Conservation (phyloP, 2,329 filamentous ascomycete species). For the Metarhizium album region DNA sequence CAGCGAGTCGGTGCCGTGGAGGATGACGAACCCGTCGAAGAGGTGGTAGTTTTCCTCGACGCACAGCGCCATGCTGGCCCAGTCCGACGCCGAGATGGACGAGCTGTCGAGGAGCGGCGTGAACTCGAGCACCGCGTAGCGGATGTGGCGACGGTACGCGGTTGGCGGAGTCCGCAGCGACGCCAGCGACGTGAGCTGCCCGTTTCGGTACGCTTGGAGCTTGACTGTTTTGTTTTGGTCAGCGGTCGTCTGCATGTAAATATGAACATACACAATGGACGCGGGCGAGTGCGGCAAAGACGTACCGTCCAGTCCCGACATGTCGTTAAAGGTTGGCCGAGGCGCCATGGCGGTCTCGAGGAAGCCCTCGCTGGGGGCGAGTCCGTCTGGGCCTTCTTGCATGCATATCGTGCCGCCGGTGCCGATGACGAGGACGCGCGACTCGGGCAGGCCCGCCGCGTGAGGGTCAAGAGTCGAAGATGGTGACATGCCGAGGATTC, state of each 20-base stretch:
- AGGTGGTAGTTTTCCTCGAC: constrained; percentile 76
- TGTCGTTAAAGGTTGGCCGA: constrained; percentile 76
- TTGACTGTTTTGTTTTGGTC: constrained; percentile 25
- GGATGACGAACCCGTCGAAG: constrained; percentile 83
- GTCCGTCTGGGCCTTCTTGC: constrained; percentile 68
- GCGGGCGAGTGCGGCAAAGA: too few relatives aligned
- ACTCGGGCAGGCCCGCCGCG: constrained; percentile 47
- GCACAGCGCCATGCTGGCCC: constrained; percentile 73
- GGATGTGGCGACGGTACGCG: constrained; percentile 68
- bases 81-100: constrained; percentile 77
- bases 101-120: constrained; percentile 77
- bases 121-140: constrained; percentile 80
- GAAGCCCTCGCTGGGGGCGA: constrained; percentile 72
- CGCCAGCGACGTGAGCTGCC: constrained; percentile 41
- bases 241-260: neutral
- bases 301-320: constrained; percentile 13
- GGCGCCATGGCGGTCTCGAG: constrained; percentile 73
- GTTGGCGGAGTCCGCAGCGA: constrained; percentile 72
- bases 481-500: constrained; percentile 10
- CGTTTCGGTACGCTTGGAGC: constrained; percentile 40
- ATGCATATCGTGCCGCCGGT: constrained; percentile 89
- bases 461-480: neutral
- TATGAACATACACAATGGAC: neutral
- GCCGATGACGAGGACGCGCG: constrained; percentile 79
- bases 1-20: constrained; percentile 84